These are phyloP conservation scores for Solanum dulcamara DNA, from an alignment of 257 asterid genomes.

Conservation along the genomic window DNA sequence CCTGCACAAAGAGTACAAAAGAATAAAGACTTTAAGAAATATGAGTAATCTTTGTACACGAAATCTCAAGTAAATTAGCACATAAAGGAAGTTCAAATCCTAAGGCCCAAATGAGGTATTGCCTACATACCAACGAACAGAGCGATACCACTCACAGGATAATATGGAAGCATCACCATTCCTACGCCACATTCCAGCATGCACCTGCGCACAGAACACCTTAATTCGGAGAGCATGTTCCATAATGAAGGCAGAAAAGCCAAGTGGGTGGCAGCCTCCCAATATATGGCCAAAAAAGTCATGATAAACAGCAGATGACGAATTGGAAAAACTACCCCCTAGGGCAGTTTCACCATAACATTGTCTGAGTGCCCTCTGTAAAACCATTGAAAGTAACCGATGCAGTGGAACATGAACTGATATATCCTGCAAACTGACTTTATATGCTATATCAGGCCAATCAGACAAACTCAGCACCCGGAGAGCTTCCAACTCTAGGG, in stretches of 20 bases:
- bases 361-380: conserved; percentile 64
- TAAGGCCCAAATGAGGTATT: background rate
- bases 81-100: background rate
- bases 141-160: conserved; percentile 83
- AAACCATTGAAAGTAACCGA: conserved; percentile 64
- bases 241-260: conserved; percentile 86
- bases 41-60: background rate
- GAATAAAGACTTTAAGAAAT: background rate
- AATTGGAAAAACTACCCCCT: conserved; percentile 23
- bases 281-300: conserved; percentile 67
- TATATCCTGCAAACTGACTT: conserved; percentile 82
- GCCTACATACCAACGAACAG: conserved; percentile 74
- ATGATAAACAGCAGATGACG: conserved; percentile 21
- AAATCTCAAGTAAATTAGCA: background rate
- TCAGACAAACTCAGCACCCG: conserved; percentile 59
- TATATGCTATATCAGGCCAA: conserved; percentile 78
- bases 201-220: conserved; percentile 94
- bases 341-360: conserved; percentile 49
- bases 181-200: conserved; percentile 96
- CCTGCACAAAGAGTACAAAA: conserved; percentile 36
- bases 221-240: conserved; percentile 92
- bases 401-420: conserved; percentile 88
- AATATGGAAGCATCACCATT: conserved; percentile 81
- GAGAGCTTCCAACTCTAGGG: conserved; percentile 52
- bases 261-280: conserved; percentile 80